A percentile compares a stretch with the other conserved stretches of the same genome.
Evolutionary conservation across 2,329 filamentous ascomycete species (phyloP).

Genomic region (Coniochaeta sp.): DNA sequence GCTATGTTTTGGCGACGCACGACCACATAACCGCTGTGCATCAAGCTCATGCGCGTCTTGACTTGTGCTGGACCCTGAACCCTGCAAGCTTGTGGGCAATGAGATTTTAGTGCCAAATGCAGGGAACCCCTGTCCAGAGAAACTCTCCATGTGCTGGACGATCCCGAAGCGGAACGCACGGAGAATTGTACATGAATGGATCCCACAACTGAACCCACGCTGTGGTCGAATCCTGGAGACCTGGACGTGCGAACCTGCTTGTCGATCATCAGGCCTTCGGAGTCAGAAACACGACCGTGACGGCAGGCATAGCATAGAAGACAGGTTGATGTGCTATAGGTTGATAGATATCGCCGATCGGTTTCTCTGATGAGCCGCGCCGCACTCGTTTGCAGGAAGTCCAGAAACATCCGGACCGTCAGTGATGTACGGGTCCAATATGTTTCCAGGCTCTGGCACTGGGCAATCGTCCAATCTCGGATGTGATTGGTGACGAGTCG

Average conservation of each 20-base stretch:
- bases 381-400: too few species aligned
- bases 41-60: slow-evolving; percentile 16
- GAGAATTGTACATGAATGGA: slow-evolving; percentile 2
- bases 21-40: slow-evolving; percentile 27
- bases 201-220: neutral
- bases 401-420: too few species aligned
- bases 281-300: too few species aligned
- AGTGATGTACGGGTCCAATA: too few species aligned
- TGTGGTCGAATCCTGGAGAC: neutral
- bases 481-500: neutral
- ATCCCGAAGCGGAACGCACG: slow-evolving; percentile 3
- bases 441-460: neutral
- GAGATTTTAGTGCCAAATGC: slow-evolving; percentile 2
- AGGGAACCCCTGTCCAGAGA: neutral
- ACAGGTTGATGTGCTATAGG: too few species aligned
- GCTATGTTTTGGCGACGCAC: slow-evolving; percentile 16
- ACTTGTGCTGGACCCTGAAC: neutral
- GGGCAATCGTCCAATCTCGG: neutral
- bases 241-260: neutral
- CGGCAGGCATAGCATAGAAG: too few species aligned
- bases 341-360: too few species aligned
- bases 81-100: neutral
- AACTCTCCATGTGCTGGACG: neutral
- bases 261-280: too few species aligned
- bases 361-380: too few species aligned